A percentile compares a stretch with the other conserved stretches of the same genome.
Conservation (phyloP, 306 rosid genomes). For the Myrica gale region DNA sequence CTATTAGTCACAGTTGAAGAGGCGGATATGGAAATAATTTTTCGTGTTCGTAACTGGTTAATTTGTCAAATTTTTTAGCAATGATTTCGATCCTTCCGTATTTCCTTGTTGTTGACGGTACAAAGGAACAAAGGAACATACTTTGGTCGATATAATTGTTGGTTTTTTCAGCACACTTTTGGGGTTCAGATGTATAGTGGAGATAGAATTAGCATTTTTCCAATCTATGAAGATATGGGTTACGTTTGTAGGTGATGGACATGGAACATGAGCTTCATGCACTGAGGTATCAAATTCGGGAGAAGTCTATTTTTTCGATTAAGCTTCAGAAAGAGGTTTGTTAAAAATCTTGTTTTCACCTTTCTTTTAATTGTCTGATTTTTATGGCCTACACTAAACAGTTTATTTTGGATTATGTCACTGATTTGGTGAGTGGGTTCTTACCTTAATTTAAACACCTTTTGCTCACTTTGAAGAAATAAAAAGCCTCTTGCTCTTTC, state of each 20-base stretch:
- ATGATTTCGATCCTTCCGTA: neutral
- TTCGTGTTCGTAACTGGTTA: neutral
- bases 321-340: constrained; percentile 93
- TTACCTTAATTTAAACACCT: neutral
- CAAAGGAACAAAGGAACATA: neutral
- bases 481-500: neutral
- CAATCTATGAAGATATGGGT: constrained; percentile 21
- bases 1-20: neutral
- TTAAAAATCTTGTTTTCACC: constrained; percentile 25
- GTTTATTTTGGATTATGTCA: neutral
- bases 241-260: constrained; percentile 68
- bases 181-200: neutral
- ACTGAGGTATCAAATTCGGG: constrained; percentile 81
- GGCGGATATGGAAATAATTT: too few relatives aligned
- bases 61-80: neutral
- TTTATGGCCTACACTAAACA: neutral
- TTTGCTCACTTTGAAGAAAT: neutral
- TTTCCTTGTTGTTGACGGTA: neutral
- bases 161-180: neutral
- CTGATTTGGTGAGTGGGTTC: neutral
- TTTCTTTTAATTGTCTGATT: neutral
- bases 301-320: constrained; percentile 67
- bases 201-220: neutral
- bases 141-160: neutral
- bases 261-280: constrained; percentile 93